Base-by-base conservation (phyloP, 129 eudicot genomes). In the Helichrysum umbraculigerum region DNA sequence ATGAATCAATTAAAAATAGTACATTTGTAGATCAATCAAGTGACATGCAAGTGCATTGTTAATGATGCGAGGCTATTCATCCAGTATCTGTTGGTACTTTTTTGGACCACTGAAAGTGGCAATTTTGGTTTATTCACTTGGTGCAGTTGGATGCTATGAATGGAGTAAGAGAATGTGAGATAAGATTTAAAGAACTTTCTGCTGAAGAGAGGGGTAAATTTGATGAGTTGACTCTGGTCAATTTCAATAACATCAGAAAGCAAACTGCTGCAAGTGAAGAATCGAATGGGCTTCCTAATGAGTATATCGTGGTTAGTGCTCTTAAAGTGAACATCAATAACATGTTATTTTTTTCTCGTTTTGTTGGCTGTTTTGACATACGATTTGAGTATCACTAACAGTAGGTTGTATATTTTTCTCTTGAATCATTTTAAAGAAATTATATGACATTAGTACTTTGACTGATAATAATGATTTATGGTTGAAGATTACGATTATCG, bases 291-390 rank as follows among this genome's bases (percentile, higher is more conserved):
- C 79, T 82, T 68, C 80, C 86, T 69, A 93, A 85, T 47, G 88
- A 93, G 83, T 93, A 93, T 78, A 90, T 93, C 59, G 98, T 90
- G 97, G 97, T 93, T 35, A 83, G 87, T 37, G 35, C 69, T 32
- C 32, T 29, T 64, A 20, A 25, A 11, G 28, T 28, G 35, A 32
- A 0, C 3, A 29, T 33, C 68, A 25, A 8, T 8, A 0, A 61
- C 66, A 25, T 61, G n/a, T 61, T 61, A 8, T 6, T 25, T 10
- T 3, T 4, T 32, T 32, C 4, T 32, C 4, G 34, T 32, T 32
- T 25, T 32, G 34, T 32, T 32, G 3, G 34, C 4, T 32, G 4
- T 32, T 32, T 32, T 32, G 34, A 32, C 34, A 32, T 32, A 32
- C 3, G 34, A 32, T 32, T 32, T 32, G 34, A 1, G 34, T 2